Evolutionary conservation across 140 eudicot genomes (phyloP).

Genomic region (Stevia rebaudiana): DNA sequence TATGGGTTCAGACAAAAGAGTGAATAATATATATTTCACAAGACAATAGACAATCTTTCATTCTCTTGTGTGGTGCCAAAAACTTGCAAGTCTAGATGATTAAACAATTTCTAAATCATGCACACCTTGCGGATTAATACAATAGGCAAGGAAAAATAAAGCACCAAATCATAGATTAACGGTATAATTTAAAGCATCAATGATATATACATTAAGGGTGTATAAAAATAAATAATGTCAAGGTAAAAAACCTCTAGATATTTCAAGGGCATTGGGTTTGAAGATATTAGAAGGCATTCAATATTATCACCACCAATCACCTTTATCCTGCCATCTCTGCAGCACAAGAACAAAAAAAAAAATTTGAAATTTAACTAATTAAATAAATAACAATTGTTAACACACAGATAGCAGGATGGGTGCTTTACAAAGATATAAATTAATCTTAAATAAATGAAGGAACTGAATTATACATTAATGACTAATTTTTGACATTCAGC

Average conservation of each 20-base stretch:
- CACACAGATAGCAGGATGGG: not conserved
- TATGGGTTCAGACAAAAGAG: constrained; percentile 12
- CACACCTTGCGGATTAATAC: not conserved
- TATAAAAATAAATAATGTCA: constrained; percentile 11
- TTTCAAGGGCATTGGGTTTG: constrained; percentile 61
- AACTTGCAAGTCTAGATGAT: constrained; percentile 5
- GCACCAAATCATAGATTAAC: not conserved
- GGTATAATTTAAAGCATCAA: not conserved
- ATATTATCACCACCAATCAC: constrained; percentile 87
- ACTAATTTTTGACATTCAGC: not conserved
- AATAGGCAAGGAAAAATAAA: not conserved
- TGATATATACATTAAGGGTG: not conserved
- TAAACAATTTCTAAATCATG: not conserved
- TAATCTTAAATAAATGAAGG: not conserved
- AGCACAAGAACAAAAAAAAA: constrained; percentile 13
- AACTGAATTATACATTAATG: not conserved
- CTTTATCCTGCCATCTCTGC: constrained; percentile 94
- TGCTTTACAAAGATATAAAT: not conserved
- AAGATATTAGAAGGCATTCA: constrained; percentile 80
- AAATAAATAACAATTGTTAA: not conserved
- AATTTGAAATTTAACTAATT: not conserved
- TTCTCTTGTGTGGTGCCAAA: constrained; percentile 10
- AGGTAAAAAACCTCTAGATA: constrained; percentile 67
- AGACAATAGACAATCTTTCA: not conserved
- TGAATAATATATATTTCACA: not conserved